Evolutionary conservation across 2,329 filamentous ascomycete genomes (phyloP).

Genomic region (Aschersonia sp.): DNA sequence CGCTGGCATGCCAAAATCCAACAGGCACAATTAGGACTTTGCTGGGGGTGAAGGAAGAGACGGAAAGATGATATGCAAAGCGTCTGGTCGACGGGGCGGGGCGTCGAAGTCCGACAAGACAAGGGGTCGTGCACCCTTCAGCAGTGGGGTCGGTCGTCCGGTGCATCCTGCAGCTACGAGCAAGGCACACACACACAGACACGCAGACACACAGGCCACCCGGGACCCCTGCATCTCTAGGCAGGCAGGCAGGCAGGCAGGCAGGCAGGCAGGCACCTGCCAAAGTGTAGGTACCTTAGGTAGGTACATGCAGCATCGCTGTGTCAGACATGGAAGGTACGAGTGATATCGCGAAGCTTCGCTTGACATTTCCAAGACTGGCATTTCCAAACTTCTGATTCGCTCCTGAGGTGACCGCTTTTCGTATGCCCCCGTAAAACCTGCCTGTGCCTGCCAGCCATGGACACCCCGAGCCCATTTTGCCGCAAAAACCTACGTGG

Average conservation of each 20-base stretch:
- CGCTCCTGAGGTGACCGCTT: too few species aligned
- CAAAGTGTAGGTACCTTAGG: not conserved
- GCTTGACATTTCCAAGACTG: too few species aligned
- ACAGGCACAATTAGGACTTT: not conserved
- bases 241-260: not conserved
- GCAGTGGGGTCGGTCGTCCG: not conserved
- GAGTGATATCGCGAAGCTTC: too few species aligned
- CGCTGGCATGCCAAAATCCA: not conserved
- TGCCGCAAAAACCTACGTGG: too few species aligned
- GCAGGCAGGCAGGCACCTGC: not conserved
- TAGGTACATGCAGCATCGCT: not conserved
- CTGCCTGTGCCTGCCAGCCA: too few species aligned
- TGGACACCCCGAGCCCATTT: too few species aligned
- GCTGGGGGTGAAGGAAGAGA: not conserved
- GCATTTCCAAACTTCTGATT: too few species aligned
- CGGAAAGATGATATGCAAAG: not conserved
- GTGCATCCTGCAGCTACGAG: not conserved
- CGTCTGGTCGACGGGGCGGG: not conserved
- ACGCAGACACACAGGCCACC: not conserved
- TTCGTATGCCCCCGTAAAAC: too few species aligned
- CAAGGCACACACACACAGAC: not conserved
- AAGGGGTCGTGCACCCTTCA: too few species aligned
- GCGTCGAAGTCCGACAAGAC: not conserved
- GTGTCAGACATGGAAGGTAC: not conserved
- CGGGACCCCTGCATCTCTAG: not conserved